phyloP scores from a whole-genome alignment of 805 yeast genomes.

The Ogataea ganodermae region DNA sequence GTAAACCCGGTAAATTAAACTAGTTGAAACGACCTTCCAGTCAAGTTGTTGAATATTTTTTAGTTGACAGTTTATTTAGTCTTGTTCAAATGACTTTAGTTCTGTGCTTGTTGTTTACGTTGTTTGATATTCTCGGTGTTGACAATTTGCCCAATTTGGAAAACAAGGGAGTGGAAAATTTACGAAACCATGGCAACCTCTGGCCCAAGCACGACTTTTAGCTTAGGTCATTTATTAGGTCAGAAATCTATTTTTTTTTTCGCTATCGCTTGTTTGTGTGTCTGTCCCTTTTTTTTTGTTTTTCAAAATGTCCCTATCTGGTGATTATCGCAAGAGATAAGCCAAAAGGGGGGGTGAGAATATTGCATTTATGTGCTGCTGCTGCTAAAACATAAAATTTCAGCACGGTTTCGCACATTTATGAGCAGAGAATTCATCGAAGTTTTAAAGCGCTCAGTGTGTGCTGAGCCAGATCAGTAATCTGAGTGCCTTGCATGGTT shows the following conservation, averaged over 20 bases:
- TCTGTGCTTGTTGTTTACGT: slow-evolving; percentile 7
- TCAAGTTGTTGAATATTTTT: neutral
- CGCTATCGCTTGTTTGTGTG: neutral
- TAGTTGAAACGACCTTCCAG: neutral
- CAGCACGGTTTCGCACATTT: too few relatives aligned
- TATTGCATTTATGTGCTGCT: neutral
- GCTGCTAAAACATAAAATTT: too few relatives aligned
- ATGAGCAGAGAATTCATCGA: too few relatives aligned
- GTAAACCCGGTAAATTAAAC: neutral
- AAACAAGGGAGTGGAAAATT: too few relatives aligned
- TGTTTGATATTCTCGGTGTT: neutral
- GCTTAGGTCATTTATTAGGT: neutral
- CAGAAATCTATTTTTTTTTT: neutral
- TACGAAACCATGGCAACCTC: neutral
- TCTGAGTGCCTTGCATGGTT: too few relatives aligned
- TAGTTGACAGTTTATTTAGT: neutral
- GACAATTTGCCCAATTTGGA: slow-evolving; percentile 1
- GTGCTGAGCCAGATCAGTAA: too few relatives aligned
- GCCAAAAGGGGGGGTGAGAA: neutral
- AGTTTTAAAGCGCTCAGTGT: too few relatives aligned
- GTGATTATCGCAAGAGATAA: neutral
- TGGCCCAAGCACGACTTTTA: neutral
- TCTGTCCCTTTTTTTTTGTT: neutral
- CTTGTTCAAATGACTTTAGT: neutral
- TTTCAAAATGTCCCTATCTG: neutral